Conservation (phyloP, 2,329 filamentous ascomycete genomes). For the Graphilbum fragrans region DNA sequence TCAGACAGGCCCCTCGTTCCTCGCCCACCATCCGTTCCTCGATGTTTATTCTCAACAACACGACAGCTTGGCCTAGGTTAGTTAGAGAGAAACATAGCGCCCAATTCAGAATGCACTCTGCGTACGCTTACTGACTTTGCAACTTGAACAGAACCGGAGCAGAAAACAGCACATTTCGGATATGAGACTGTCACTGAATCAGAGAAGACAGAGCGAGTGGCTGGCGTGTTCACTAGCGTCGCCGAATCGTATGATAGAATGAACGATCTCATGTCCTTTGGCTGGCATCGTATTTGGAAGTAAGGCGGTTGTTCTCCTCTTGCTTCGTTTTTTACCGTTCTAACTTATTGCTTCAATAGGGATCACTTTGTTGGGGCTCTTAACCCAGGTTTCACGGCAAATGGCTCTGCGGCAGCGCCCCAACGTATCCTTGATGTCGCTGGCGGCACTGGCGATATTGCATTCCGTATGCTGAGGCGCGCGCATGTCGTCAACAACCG, state of each 20-base stretch:
- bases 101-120: too few relatives aligned
- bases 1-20: too few relatives aligned
- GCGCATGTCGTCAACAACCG: slow-evolving; percentile 72
- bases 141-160: slow-evolving; percentile 1
- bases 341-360: slow-evolving; percentile 18
- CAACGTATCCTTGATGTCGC: slow-evolving; percentile 88
- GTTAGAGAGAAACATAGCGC: too few relatives aligned
- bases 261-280: slow-evolving; percentile 98
- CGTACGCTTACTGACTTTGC: background rate
- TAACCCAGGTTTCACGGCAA: slow-evolving; percentile 58
- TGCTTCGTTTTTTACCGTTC: background rate
- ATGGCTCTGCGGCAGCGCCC: slow-evolving; percentile 30
- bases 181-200: slow-evolving; percentile 74
- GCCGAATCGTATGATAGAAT: slow-evolving; percentile 92
- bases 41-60: too few relatives aligned
- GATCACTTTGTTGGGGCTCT: slow-evolving; percentile 90
- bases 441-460: slow-evolving; percentile 94
- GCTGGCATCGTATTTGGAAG: slow-evolving; percentile 94
- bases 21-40: too few relatives aligned
- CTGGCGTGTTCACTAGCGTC: slow-evolving; percentile 86
- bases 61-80: too few relatives aligned
- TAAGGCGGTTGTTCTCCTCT: slow-evolving; percentile 19
- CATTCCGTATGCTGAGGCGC: slow-evolving; percentile 89
- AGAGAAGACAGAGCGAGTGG: slow-evolving; percentile 62
- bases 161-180: slow-evolving; percentile 67